Conservation (phyloP, 2,329 filamentous ascomycete species). For the Fusarium virguliforme region DNA sequence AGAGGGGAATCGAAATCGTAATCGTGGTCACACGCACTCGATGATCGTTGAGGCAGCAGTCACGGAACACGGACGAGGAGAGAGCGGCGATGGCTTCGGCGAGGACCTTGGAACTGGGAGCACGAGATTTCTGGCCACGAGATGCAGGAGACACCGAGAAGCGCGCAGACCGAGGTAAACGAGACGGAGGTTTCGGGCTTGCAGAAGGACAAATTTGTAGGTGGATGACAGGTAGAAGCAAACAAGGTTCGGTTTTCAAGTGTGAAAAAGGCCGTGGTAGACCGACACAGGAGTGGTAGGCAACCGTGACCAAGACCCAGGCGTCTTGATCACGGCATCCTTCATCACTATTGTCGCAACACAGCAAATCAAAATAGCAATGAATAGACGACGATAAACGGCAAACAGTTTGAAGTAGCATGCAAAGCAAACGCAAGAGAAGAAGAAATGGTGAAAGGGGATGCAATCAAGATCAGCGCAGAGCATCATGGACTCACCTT, state of each 20-base stretch:
- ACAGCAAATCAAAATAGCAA: conserved; percentile 22
- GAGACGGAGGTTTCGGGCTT: conserved; percentile 15
- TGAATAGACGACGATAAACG: conserved; percentile 11
- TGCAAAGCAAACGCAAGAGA: conserved; percentile 10
- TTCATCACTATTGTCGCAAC: conserved; percentile 20
- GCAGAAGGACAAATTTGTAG: conserved; percentile 17
- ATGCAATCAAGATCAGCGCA: conserved; percentile 32
- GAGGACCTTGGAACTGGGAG: conserved; percentile 28
- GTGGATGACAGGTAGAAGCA: conserved; percentile 22
- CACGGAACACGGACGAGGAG: conserved; percentile 44
- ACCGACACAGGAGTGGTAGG: conserved; percentile 26
- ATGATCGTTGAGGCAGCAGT: conserved; percentile 44
- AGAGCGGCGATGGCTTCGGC: conserved; percentile 28
- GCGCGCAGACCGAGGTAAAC: conserved; percentile 18
- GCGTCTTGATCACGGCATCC: conserved; percentile 33
- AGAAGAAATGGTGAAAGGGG: conserved; percentile 11
- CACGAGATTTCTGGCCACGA: conserved; percentile 30
- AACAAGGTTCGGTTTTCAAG: conserved; percentile 27
- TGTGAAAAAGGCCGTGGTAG: conserved; percentile 22
- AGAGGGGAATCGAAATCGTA: conserved; percentile 37
- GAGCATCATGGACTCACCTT: conserved; percentile 47
- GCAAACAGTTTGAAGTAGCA: conserved; percentile 13
- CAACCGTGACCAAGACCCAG: conserved; percentile 26
- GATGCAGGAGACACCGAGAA: conserved; percentile 34
- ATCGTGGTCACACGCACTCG: conserved; percentile 48